These are phyloP conservation scores for Cicer cuneatum DNA, from an alignment of 306 rosid genomes.

Conservation along the genomic window DNA sequence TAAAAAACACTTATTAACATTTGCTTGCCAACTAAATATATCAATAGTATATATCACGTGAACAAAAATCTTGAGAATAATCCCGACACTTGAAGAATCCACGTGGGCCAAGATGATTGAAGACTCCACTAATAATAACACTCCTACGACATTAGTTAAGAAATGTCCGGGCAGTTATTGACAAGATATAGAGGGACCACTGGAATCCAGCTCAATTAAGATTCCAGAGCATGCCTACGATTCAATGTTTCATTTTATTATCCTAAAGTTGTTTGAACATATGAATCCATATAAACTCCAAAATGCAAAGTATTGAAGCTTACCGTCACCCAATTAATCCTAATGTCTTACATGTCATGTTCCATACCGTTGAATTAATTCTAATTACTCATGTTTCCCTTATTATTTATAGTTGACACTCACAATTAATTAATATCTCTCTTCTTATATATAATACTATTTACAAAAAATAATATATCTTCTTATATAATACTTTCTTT, in stretches of 20 bases:
- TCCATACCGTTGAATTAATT: neutral
- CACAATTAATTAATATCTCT: neutral
- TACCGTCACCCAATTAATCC: neutral
- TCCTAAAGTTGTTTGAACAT: neutral
- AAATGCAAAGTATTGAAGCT: neutral
- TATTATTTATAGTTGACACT: neutral
- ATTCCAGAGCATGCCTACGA: neutral
- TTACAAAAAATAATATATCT: no score
- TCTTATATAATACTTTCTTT: no score
- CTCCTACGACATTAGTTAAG: neutral
- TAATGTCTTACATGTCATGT: conserved; percentile 18
- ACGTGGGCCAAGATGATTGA: neutral
- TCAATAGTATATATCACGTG: neutral
- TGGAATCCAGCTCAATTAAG: neutral
- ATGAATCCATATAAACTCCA: neutral
- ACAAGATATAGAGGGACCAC: conserved; percentile 9
- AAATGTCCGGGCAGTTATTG: neutral
- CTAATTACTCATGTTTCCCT: neutral
- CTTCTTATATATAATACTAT: no score
- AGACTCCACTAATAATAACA: neutral
- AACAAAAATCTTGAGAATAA: neutral
- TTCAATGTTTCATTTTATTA: neutral
- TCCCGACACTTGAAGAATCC: neutral
- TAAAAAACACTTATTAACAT: no score
- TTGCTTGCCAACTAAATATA: no score